Evolutionary conservation across 805 yeast species (phyloP).

Genomic region (Myxozyma udenii): DNA sequence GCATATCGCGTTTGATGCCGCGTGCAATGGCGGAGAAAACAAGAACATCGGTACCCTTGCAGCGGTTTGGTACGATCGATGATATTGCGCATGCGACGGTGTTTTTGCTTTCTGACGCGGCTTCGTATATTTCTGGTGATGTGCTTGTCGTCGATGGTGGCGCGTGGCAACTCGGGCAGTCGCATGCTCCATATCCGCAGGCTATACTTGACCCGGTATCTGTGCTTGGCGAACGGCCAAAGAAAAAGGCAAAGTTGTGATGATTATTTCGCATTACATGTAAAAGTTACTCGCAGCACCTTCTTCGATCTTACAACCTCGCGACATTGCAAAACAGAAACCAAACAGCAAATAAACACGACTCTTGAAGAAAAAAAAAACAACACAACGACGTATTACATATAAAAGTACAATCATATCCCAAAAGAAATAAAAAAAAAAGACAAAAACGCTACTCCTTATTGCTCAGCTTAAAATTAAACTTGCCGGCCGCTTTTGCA

Average conservation of each 20-base stretch:
- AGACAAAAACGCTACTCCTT: too few species aligned
- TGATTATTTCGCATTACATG: too few species aligned
- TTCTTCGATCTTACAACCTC: too few species aligned
- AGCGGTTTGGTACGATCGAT: constrained; percentile 53
- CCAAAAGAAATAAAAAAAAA: too few species aligned
- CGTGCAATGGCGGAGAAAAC: constrained; percentile 44
- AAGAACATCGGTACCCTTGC: constrained; percentile 52
- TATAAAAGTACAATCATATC: too few species aligned
- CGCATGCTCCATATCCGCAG: constrained; percentile 19
- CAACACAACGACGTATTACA: too few species aligned
- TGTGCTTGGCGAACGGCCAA: too few species aligned
- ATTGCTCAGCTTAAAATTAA: constrained; percentile 10
- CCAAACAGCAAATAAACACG: too few species aligned
- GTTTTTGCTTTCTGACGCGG: constrained; percentile 79
- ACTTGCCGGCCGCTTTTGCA: constrained; percentile 13
- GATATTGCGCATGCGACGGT: constrained; percentile 90
- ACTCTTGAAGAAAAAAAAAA: too few species aligned
- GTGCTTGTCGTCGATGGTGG: constrained; percentile 86
- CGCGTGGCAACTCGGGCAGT: constrained; percentile 46
- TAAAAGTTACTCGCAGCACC: too few species aligned
- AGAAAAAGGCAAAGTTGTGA: too few species aligned
- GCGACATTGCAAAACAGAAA: too few species aligned
- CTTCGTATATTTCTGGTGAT: constrained; percentile 72
- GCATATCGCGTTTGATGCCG: constrained; percentile 61
- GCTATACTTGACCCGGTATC: neutral